Percentiles rank a stretch among this genome's conserved stretches.
These are phyloP conservation scores for Glonium stellatum DNA, from an alignment of 495 filamentous ascomycete genomes.

Conservation along the genomic window DNA sequence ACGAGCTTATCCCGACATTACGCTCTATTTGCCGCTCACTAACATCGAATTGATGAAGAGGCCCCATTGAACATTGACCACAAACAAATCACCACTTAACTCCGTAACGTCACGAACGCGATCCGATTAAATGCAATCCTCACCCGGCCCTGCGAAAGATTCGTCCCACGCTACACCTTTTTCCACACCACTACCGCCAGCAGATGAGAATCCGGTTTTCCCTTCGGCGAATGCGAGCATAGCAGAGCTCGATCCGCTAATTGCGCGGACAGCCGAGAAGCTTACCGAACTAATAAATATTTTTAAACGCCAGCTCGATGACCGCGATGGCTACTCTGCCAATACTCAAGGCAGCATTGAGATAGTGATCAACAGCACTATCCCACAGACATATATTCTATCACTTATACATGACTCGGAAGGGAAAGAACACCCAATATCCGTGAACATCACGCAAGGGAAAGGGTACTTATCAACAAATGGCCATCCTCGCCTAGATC, in stretches of 20 bases:
- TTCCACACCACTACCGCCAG: constrained; percentile 10
- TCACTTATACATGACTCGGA: constrained; percentile 12
- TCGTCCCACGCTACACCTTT: constrained; percentile 9
- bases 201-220: constrained; percentile 14
- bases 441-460: constrained; percentile 5
- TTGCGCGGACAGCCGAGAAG: constrained; percentile 5
- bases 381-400: constrained; percentile 7
- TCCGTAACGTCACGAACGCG: not conserved
- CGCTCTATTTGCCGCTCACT: not conserved
- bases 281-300: constrained; percentile 14
- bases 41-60: not conserved
- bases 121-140: not conserved
- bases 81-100: not conserved
- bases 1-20: not conserved
- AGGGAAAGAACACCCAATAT: constrained; percentile 21
- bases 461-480: not conserved
- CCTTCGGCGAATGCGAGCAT: constrained; percentile 1
- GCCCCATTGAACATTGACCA: not conserved
- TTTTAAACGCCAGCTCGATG: constrained; percentile 22
- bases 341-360: constrained; percentile 9
- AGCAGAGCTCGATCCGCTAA: constrained; percentile 7
- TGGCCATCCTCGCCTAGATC: not conserved
- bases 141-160: not conserved
- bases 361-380: constrained; percentile 3
- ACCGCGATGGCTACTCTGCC: constrained; percentile 15